A percentile compares a stretch with the other conserved stretches of the same genome.
These are phyloP conservation scores for Colletotrichum cordylinicola DNA, from an alignment of 2,329 filamentous ascomycete genomes.

Conservation along the genomic window DNA sequence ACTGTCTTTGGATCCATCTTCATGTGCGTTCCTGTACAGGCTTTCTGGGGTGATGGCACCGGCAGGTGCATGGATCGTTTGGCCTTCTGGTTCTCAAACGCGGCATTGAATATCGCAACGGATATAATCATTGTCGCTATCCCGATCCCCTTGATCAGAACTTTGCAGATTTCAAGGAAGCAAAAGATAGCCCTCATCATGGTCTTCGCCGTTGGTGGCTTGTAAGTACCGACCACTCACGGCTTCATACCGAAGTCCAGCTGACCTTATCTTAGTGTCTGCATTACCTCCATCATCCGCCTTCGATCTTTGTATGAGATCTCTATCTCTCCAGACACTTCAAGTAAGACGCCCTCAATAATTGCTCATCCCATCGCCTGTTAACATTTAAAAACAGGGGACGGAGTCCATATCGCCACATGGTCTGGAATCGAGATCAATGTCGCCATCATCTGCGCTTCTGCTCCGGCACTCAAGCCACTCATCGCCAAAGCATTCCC, in stretches of 20 bases:
- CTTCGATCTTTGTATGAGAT: slow-evolving; percentile 26
- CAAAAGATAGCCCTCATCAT: not conserved
- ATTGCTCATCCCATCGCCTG: not conserved
- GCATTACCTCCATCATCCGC: slow-evolving; percentile 25
- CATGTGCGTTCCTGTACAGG: slow-evolving; percentile 29
- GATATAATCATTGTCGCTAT: slow-evolving; percentile 32
- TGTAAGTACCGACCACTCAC: not conserved
- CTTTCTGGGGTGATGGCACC: slow-evolving; percentile 24
- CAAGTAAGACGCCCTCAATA: not conserved
- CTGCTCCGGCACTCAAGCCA: slow-evolving; percentile 37
- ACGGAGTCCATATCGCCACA: not conserved
- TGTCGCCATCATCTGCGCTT: slow-evolving; percentile 38
- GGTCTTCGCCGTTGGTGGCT: not conserved
- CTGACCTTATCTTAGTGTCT: not conserved
- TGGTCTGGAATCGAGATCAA: slow-evolving; percentile 40
- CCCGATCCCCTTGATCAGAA: slow-evolving; percentile 26
- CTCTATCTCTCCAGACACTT: not conserved
- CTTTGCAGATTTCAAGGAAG: not conserved
- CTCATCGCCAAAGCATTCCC: slow-evolving; percentile 31
- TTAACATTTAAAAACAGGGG: not conserved
- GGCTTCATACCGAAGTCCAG: not conserved
- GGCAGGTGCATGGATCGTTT: slow-evolving; percentile 27
- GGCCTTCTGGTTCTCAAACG: slow-evolving; percentile 30
- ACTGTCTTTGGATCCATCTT: slow-evolving; percentile 29
- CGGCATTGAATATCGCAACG: slow-evolving; percentile 33